Conservation (phyloP, 257 asterid species). For the Solanum bulbocastanum region DNA sequence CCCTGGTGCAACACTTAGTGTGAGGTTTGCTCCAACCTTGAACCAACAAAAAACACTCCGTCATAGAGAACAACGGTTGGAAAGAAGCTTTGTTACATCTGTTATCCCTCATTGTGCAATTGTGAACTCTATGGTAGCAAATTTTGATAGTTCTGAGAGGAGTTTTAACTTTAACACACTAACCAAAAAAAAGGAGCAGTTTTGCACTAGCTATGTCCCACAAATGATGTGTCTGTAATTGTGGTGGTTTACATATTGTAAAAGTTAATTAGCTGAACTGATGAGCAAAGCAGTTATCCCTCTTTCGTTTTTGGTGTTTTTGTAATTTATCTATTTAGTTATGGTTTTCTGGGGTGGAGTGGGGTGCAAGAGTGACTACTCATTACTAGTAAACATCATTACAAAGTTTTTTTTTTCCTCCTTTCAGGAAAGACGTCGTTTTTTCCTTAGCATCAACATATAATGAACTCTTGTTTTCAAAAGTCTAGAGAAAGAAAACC, state of each 20-base stretch:
- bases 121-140: neutral
- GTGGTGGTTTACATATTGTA: neutral
- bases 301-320: neutral
- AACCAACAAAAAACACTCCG: neutral
- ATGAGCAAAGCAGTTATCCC: neutral
- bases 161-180: neutral
- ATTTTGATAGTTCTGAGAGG: neutral
- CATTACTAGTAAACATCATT: neutral
- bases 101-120: neutral
- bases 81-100: neutral
- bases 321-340: neutral
- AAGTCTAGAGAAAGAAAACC: neutral
- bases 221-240: neutral
- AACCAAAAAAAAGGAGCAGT: neutral
- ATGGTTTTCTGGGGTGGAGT: neutral
- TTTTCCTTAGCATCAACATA: neutral
- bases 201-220: neutral
- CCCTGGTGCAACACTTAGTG: neutral
- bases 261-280: neutral
- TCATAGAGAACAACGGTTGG: neutral
- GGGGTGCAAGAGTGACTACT: neutral
- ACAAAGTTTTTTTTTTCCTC: neutral
- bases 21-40: neutral
- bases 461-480: neutral
- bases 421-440: neutral